These are phyloP conservation scores for Simplicillium aogashimaense DNA, from an alignment of 2,329 filamentous ascomycete species.

Conservation along the genomic window DNA sequence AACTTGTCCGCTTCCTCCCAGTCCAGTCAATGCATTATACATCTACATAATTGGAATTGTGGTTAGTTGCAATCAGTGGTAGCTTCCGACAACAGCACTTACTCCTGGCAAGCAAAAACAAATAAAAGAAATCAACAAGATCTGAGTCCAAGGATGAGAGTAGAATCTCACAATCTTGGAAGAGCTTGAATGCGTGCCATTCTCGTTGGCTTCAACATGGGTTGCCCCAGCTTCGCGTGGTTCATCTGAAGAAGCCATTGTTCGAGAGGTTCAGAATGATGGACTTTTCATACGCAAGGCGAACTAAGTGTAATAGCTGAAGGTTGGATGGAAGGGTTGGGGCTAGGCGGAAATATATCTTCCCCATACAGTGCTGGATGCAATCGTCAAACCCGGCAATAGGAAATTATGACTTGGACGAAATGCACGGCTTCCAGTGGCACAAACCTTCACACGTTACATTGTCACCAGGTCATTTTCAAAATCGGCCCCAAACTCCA, in stretches of 20 bases:
- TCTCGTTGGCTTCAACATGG: not conserved
- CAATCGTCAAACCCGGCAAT: no score
- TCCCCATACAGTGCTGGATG: no score
- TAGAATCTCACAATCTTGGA: slow-evolving; percentile 20
- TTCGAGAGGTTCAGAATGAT: no score
- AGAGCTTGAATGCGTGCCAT: slow-evolving; percentile 5
- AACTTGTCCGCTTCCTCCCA: slow-evolving; percentile 35
- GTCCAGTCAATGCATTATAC: slow-evolving; percentile 34
- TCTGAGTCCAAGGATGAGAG: slow-evolving; percentile 35
- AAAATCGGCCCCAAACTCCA: no score
- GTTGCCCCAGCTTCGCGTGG: not conserved
- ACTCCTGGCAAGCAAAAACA: slow-evolving; percentile 37
- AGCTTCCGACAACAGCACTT: slow-evolving; percentile 10
- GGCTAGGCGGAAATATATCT: no score
- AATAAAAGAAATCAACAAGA: slow-evolving; percentile 36
- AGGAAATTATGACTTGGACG: no score
- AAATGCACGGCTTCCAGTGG: no score
- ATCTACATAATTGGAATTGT: slow-evolving; percentile 18
- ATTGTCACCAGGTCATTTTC: no score
- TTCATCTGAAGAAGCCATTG: no score
- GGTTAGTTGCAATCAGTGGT: not conserved
- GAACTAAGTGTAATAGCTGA: no score
- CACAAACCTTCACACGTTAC: no score
- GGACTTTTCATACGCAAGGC: not conserved
- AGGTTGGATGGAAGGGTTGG: no score